Conservation (phyloP, 225 moss, liverwort and hornwort species). For the Anthoceros angustus region DNA sequence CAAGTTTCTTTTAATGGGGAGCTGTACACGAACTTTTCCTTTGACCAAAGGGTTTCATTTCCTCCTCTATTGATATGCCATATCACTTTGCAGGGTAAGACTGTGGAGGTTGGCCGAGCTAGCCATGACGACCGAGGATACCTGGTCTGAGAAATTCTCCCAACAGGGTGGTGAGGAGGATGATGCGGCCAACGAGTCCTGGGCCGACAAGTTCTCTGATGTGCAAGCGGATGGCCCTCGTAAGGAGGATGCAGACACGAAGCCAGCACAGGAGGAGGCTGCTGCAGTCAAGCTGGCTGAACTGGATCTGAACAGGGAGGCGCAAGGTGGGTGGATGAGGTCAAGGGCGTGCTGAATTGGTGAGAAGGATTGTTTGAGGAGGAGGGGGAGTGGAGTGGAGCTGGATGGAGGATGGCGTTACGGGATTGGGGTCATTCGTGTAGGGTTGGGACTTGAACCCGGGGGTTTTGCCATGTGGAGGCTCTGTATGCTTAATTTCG, state of each 20-base stretch:
- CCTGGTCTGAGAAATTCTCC: neutral
- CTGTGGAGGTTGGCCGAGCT: constrained; percentile 94
- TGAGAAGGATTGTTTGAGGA: neutral
- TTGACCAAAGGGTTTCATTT: neutral
- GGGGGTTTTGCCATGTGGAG: no score
- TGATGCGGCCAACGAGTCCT: neutral
- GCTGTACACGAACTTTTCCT: neutral
- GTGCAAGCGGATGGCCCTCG: neutral
- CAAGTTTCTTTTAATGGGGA: neutral
- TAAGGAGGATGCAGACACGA: neutral
- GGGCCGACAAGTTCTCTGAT: constrained; percentile 1
- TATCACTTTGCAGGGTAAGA: constrained; percentile 49
- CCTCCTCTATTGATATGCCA: neutral
- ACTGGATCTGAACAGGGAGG: neutral
- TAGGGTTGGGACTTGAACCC: no score
- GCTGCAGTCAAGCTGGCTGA: neutral
- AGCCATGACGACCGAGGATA: neutral
- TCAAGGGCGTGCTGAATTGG: neutral
- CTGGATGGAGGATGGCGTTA: no score
- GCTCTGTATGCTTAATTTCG: no score
- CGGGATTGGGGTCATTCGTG: no score
- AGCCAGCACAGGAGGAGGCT: neutral
- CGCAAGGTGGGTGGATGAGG: neutral
- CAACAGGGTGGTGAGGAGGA: neutral
- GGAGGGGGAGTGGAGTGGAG: no score